Percentiles rank a stretch among this genome's conserved stretches.
Conservation (phyloP, 257 asterid genomes). For the Jacaranda copaia region DNA sequence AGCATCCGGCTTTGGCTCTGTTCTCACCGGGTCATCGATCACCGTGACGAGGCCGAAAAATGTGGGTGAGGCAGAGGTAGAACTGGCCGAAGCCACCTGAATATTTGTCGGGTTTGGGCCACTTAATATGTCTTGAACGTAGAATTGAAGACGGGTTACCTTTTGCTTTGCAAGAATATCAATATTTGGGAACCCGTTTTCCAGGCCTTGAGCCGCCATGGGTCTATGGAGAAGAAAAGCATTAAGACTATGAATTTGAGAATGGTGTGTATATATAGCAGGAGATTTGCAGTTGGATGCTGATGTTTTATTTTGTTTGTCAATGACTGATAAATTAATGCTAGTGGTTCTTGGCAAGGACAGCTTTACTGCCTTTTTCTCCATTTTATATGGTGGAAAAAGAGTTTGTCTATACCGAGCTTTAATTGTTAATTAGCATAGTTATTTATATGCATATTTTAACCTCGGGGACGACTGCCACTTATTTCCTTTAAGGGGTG, state of each 20-base stretch:
- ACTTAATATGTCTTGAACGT: slow-evolving; percentile 44
- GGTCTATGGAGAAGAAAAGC: neutral
- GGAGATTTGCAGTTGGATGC: neutral
- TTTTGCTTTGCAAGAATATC: slow-evolving; percentile 42
- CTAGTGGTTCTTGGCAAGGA: too few relatives aligned
- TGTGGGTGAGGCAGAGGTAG: slow-evolving; percentile 29
- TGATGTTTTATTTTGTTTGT: neutral
- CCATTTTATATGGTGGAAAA: too few relatives aligned
- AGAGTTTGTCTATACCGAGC: too few relatives aligned
- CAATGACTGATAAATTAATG: neutral
- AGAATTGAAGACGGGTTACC: slow-evolving; percentile 47
- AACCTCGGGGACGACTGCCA: too few relatives aligned
- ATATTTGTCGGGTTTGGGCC: slow-evolving; percentile 43
- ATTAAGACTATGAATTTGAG: too few relatives aligned
- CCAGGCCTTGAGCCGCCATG: slow-evolving; percentile 30
- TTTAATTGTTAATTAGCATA: too few relatives aligned
- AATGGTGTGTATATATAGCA: neutral
- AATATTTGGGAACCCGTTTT: slow-evolving; percentile 45
- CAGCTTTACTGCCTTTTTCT: too few relatives aligned
- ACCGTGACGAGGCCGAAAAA: slow-evolving; percentile 26
- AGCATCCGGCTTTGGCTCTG: slow-evolving; percentile 4
- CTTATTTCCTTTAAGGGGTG: too few relatives aligned
- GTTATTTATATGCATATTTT: too few relatives aligned
- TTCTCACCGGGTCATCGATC: slow-evolving; percentile 41
- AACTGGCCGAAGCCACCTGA: slow-evolving; percentile 40